These are phyloP conservation scores for Coniochaeta pulveracea DNA, from an alignment of 2,329 filamentous ascomycete genomes.

Conservation along the genomic window DNA sequence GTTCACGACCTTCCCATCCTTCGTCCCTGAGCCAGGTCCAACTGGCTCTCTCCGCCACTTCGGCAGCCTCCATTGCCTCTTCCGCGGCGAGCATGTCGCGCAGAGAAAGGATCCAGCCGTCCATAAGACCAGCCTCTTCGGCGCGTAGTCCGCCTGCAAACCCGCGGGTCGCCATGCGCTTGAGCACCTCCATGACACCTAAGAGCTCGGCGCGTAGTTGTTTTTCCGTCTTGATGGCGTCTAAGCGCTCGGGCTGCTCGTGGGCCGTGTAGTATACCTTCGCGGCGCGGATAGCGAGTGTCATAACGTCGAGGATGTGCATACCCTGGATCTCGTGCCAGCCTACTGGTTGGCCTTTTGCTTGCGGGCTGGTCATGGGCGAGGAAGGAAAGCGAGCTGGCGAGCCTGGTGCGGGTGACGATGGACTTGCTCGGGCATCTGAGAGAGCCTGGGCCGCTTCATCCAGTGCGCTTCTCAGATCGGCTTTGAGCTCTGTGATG, in stretches of 20 bases:
- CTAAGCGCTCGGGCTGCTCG: slow-evolving; percentile 73
- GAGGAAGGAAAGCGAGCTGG: slow-evolving; percentile 8
- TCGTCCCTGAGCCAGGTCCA: slow-evolving; percentile 71
- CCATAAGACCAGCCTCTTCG: slow-evolving; percentile 67
- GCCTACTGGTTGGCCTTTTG: slow-evolving; percentile 30
- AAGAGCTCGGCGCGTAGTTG: slow-evolving; percentile 76
- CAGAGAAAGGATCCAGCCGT: slow-evolving; percentile 69
- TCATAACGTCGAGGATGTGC: slow-evolving; percentile 85
- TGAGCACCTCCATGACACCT: slow-evolving; percentile 79
- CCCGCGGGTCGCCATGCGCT: slow-evolving; percentile 78
- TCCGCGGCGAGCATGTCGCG: slow-evolving; percentile 67
- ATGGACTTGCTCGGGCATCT: slow-evolving; percentile 32
- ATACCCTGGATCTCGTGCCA: slow-evolving; percentile 87
- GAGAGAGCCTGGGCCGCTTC: slow-evolving; percentile 58
- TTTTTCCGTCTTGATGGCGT: slow-evolving; percentile 79
- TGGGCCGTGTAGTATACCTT: slow-evolving; percentile 96
- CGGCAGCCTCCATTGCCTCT: slow-evolving; percentile 63
- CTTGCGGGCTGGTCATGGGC: slow-evolving; percentile 23
- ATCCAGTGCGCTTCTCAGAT: slow-evolving; percentile 55
- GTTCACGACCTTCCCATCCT: slow-evolving; percentile 60
- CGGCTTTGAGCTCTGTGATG: slow-evolving; percentile 60
- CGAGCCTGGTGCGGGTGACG: slow-evolving; percentile 3
- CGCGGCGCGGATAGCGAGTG: slow-evolving; percentile 86
- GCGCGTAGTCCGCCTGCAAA: slow-evolving; percentile 74
- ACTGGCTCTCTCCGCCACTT: slow-evolving; percentile 55